Conservation (phyloP, 1,139 yeast genomes). For the Saccharomycopsis hybrid region DNA sequence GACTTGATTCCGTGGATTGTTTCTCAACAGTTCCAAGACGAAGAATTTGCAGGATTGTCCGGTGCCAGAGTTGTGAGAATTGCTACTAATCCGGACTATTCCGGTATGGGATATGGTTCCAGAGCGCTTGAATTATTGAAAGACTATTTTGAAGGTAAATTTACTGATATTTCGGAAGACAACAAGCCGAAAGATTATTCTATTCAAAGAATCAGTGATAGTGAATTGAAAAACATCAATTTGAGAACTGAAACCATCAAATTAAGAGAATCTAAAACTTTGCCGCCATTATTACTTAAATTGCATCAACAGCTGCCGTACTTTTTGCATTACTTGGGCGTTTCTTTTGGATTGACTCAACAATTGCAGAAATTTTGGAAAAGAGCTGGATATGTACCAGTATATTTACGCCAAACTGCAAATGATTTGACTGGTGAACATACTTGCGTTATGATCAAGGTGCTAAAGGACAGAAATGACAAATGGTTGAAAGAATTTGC, state of each 20-base stretch:
- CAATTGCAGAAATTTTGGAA: constrained; percentile 91
- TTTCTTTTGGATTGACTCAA: constrained; percentile 87
- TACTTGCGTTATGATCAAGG: constrained; percentile 86
- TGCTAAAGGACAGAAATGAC: constrained; percentile 56
- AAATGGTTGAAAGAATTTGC: constrained; percentile 80
- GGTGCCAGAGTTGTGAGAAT: constrained; percentile 97
- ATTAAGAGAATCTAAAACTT: constrained; percentile 77
- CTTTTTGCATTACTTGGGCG: constrained; percentile 83
- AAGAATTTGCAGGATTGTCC: constrained; percentile 90
- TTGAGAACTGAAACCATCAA: constrained; percentile 73
- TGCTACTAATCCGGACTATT: constrained; percentile 94
- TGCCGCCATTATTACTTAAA: constrained; percentile 85
- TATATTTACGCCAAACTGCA: constrained; percentile 89
- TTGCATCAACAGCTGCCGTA: constrained; percentile 85
- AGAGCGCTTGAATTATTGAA: constrained; percentile 78
- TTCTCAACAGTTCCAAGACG: constrained; percentile 97
- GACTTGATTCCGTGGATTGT: constrained; percentile 97
- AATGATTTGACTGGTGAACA: constrained; percentile 97
- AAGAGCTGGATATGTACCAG: constrained; percentile 75
- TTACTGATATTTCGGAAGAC: constrained; percentile 62
- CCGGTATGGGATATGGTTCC: constrained; percentile 96
- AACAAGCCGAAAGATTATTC: constrained; percentile 45
- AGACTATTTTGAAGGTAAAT: constrained; percentile 91
- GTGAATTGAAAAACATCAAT: constrained; percentile 55
- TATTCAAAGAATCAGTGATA: constrained; percentile 65